Percentiles rank a stretch among this genome's conserved stretches.
Evolutionary conservation across 371 early-diverging fungal species (phyloP).

Genomic region (Dinochytrium kinnereticum): DNA sequence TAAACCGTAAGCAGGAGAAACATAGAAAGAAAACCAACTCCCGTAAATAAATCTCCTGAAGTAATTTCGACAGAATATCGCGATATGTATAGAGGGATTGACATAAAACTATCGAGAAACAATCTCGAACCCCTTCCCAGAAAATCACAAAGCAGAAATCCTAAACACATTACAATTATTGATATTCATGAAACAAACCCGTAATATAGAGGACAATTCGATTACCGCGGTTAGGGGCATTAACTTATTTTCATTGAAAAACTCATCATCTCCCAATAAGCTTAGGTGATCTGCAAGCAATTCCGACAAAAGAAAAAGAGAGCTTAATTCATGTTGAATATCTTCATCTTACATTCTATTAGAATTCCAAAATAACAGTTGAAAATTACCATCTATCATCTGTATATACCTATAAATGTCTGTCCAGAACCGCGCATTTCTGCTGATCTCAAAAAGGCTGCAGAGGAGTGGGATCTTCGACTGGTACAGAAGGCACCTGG

Average conservation of each 20-base stretch:
- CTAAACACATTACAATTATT: conserved; percentile 17
- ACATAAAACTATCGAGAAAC: not conserved
- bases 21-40: conserved; percentile 63
- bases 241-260: conserved; percentile 65
- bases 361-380: not conserved
- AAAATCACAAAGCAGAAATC: conserved; percentile 30
- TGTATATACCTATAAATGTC: not conserved
- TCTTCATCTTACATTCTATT: not conserved
- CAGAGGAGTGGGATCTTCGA: conserved; percentile 15
- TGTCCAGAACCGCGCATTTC: not conserved
- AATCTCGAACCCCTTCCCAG: conserved; percentile 23
- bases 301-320: conserved; percentile 72
- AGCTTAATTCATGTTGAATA: conserved; percentile 58
- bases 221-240: conserved; percentile 59
- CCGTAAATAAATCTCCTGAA: conserved; percentile 80
- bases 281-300: conserved; percentile 72
- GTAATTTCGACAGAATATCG: conserved; percentile 59
- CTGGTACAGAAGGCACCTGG: conserved; percentile 58
- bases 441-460: not conserved
- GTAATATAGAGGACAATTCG: conserved; percentile 59
- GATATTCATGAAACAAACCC: conserved; percentile 47
- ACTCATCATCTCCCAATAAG: conserved; percentile 86
- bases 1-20: conserved; percentile 24
- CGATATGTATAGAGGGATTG: not conserved
- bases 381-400: not conserved